Evolutionary conservation across 805 yeast species (phyloP), one percentile per base, ranked within the genome.

Genomic region (Saccharomycopsis selenospora): DNA sequence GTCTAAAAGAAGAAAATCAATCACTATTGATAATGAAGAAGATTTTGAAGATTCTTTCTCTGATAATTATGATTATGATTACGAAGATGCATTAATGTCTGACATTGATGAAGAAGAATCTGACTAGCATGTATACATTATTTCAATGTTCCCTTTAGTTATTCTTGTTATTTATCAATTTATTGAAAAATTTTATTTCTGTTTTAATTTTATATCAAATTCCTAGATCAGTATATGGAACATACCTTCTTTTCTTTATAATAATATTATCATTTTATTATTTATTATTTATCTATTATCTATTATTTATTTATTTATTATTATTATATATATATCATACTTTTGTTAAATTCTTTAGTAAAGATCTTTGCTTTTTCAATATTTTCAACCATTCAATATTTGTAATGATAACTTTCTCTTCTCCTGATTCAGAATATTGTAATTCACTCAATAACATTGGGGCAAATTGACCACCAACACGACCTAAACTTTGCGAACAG

Each of bases 401-500:
- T n/a, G 68, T 63, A 2, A 70, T 57, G 1, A 67, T 46, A 26
- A 26, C 20, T 1, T 26, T 40, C 6, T 48, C 49, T 7, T 30
- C 45, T 1, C 5, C 14, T 14, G 18, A 17, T 22, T 56, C 60
- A 0, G 56, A 41, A 24, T 59, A 55, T n/a, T 58, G 49, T 11
- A 77, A 57, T 38, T 69, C 68, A 51, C 69, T 62, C 1, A 73
- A 60, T 45, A 80, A 63, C n/a, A 75, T 55, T 26, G 70, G 63
- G 65, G 85, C 82, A 61, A 86, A 85, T 56, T 84, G 86, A 3
- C 77, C 78, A 11, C 85, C 82, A 18, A 78, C 76, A 53, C 89
- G 70, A 1, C 84, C 80, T 46, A 91, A 69, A 30, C 95, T 82
- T 60, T 84, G 88, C n/a, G 95, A 83, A 55, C 96, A 86, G 65